These are phyloP conservation scores for Nemania serpens DNA, from an alignment of 2,329 filamentous ascomycete species.

Conservation along the genomic window DNA sequence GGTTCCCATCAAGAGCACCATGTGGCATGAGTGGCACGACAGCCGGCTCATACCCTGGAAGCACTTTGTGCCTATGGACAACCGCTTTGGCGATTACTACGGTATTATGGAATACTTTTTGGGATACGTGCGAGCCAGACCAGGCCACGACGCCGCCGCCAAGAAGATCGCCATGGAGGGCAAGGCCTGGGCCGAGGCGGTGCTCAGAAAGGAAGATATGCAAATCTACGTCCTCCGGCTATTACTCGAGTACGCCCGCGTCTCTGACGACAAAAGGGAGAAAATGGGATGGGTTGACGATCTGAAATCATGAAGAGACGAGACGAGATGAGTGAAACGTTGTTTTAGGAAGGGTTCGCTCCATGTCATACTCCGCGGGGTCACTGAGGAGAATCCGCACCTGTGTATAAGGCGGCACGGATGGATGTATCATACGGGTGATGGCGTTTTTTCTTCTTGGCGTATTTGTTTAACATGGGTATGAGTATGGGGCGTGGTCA, in stretches of 20 bases:
- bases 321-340: constrained; percentile 6
- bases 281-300: constrained; percentile 61
- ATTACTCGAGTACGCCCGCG: constrained; percentile 65
- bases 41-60: constrained; percentile 74
- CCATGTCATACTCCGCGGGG: constrained; percentile 6
- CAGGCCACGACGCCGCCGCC: constrained; percentile 61
- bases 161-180: constrained; percentile 68
- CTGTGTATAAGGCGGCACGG: constrained; percentile 14
- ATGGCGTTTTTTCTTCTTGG: constrained; percentile 29
- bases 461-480: constrained; percentile 18
- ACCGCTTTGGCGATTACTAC: constrained; percentile 72
- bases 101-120: constrained; percentile 77
- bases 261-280: constrained; percentile 57
- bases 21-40: constrained; percentile 84
- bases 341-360: not conserved
- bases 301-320: constrained; percentile 40
- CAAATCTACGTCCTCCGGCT: constrained; percentile 70
- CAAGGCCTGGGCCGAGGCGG: constrained; percentile 69
- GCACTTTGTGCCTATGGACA: constrained; percentile 82
- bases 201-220: constrained; percentile 74
- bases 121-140: constrained; percentile 54
- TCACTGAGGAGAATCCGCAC: not conserved
- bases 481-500: constrained; percentile 11
- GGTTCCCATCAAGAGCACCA: constrained; percentile 75
- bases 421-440: constrained; percentile 31